Base-by-base conservation (phyloP, 1,284 basidiomycete genomes). In the Rhodotorula sp. region DNA sequence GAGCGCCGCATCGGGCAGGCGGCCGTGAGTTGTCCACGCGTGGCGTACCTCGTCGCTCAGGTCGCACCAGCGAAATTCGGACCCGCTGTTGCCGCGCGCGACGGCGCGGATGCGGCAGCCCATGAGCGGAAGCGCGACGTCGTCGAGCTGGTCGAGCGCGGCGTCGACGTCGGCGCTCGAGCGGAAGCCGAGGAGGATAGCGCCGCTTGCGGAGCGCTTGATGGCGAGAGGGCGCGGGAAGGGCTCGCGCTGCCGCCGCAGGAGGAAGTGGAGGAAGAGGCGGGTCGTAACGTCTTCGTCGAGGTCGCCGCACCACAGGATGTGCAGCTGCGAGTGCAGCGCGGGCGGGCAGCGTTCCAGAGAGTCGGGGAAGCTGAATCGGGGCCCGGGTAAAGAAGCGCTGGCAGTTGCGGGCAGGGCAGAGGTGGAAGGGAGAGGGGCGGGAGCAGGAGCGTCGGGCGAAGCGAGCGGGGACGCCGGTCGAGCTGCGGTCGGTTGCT, bases 231-330 rank as follows among this genome's bases (percentile, higher is more conserved):
- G 53, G 7, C n/a, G 19, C 0, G 53, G 53, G 19, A 55, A 34
- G 12, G 13, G 25, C 3, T 55, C n/a, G 19, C 16, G 19, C 17
- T 16, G 42, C n/a, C n/a, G 44, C 4, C 44, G 50, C 5, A 25
- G 25, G 44, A 63, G 52, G 21, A 45, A 63, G 25, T 19, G n/a
- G 19, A 41, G 25, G 53, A 63, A 46, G 61, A 63, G 61, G 12
- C 7, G 10, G 7, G 44, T 44, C 25, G 61, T 46, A 25, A 41
- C 61, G 10, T 14, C 16, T 5, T 8, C 4, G 19, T 19, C 7
- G 53, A 55, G 25, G 19, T 53, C 25, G 25, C 44, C 44, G 53
- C 25, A 25, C 44, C 53, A 25, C 23, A 62, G 27, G 13, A 42
- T 42, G 49, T 52, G 19, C 7, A 52, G 27, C 16, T 42, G 34